Evolutionary conservation across 176 grass and related monocot genomes (phyloP), one percentile per base, ranked within the genome.

Genomic region (Eremochloa ophiuroides): DNA sequence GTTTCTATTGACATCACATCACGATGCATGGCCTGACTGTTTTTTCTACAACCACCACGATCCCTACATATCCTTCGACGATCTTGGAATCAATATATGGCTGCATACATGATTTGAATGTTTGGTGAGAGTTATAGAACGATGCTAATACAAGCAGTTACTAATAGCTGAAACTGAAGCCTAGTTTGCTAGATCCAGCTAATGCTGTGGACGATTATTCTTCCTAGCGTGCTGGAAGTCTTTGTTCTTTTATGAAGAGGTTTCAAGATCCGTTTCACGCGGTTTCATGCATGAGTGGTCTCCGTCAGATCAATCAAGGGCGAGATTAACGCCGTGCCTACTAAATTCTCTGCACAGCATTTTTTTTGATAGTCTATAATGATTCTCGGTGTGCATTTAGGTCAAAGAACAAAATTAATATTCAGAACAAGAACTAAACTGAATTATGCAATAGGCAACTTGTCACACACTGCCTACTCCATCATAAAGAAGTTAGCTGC

Each of bases 221-320:
- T 66, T 43, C 69, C 69, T 80, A 55, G 76, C 20, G 18, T 9
- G 58, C 76, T 38, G 18, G 43, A 66, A 79, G 41, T 39, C 53
- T 22, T 72, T 64, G 83, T 85, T 64, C 23, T 30, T 72, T 31
- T 72, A 33, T 72, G 53, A 31, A 50, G 31, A 62, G 31, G 73
- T 80, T 80, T 73, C 76, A 73, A 73, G 67, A 64, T 50, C 68
- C 48, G 67, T 80, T 73, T 66, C 56, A 64, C 75, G 31, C 31
- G 44, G n/a, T 40, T 80, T 2, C 30, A 65, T 42, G 25, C 33
- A 75, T 26, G 25, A 20, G 11, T 48, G 34, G 84, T 56, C 44
- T 73, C 64, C 26, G 22, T 69, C 43, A n/a, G 59, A 85, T 85
- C 76, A 86, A 80, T 86, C 68, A 74, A 46, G 9, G 68, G 12